Conservation (phyloP, 2,329 filamentous ascomycete genomes). For the Stylonectria norvegica region DNA sequence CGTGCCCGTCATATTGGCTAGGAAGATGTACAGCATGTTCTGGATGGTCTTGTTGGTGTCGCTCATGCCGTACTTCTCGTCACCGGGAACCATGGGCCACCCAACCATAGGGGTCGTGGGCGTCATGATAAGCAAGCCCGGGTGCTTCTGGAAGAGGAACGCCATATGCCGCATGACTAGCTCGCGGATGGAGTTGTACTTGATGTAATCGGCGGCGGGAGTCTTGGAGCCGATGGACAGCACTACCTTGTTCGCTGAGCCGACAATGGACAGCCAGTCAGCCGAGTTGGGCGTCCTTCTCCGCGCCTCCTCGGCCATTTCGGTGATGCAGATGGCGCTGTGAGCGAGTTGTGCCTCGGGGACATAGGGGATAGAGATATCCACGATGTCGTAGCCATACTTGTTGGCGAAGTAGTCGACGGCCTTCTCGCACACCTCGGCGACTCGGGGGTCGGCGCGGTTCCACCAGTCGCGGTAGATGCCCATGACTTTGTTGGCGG, state of each 20-base stretch:
- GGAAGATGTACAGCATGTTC: slow-evolving; percentile 81
- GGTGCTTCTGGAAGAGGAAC: slow-evolving; percentile 64
- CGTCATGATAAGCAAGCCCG: slow-evolving; percentile 73
- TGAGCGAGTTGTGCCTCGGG: slow-evolving; percentile 73
- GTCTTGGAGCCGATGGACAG: slow-evolving; percentile 63
- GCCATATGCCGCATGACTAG: slow-evolving; percentile 78
- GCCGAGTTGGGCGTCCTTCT: slow-evolving; percentile 41
- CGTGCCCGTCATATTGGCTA: slow-evolving; percentile 78
- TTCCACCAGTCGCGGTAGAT: slow-evolving; percentile 56
- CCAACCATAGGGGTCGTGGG: slow-evolving; percentile 75
- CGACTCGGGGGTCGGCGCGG: slow-evolving; percentile 58
- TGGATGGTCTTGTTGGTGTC: slow-evolving; percentile 71
- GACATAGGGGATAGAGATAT: slow-evolving; percentile 65
- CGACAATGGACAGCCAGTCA: slow-evolving; percentile 54
- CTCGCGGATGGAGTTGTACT: slow-evolving; percentile 68
- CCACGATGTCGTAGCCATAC: slow-evolving; percentile 47
- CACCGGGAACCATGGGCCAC: slow-evolving; percentile 60
- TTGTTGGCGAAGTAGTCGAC: slow-evolving; percentile 55
- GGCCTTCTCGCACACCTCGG: slow-evolving; percentile 57
- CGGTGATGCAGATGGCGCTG: slow-evolving; percentile 70
- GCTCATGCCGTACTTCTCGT: slow-evolving; percentile 67
- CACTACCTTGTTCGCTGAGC: slow-evolving; percentile 66
- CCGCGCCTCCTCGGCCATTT: slow-evolving; percentile 54
- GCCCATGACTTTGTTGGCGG: slow-evolving; percentile 62
- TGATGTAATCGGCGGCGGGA: slow-evolving; percentile 65